Evolutionary conservation across 768 basidiomycete species (phyloP).

Genomic region (Clitopilus hobsonii): DNA sequence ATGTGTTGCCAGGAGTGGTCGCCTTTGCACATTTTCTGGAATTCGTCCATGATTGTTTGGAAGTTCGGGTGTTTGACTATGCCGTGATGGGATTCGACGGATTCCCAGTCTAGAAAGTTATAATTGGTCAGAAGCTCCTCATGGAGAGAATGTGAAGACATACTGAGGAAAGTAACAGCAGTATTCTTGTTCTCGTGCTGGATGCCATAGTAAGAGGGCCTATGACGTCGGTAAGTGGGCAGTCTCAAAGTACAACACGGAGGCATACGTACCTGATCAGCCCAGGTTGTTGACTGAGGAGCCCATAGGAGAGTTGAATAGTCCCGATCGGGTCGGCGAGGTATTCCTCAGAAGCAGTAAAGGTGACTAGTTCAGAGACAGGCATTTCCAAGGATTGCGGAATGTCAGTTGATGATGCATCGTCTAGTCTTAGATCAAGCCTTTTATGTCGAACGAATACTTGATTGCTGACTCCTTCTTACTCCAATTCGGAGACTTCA

Average conservation of each 20-base stretch:
- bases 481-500: too few relatives aligned
- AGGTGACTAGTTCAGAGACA: background rate
- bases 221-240: background rate
- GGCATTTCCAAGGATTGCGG: too few relatives aligned
- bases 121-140: background rate
- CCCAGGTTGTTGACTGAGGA: background rate
- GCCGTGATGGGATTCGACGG: background rate
- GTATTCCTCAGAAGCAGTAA: background rate
- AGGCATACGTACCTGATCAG: background rate
- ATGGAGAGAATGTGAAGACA: background rate
- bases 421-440: too few relatives aligned
- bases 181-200: background rate
- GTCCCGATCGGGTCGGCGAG: background rate
- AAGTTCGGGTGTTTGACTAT: background rate
- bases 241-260: background rate
- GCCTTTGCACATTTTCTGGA: background rate
- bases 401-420: too few relatives aligned
- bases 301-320: background rate
- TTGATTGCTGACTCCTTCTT: too few relatives aligned
- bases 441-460: too few relatives aligned
- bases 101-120: background rate
- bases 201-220: background rate
- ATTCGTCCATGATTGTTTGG: background rate
- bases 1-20: too few relatives aligned
- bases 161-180: background rate